A percentile compares a stretch with the other conserved stretches of the same genome.
Evolutionary conservation across 192 early-diverging fungal species (phyloP).

Genomic region (Kappamyces sp.): DNA sequence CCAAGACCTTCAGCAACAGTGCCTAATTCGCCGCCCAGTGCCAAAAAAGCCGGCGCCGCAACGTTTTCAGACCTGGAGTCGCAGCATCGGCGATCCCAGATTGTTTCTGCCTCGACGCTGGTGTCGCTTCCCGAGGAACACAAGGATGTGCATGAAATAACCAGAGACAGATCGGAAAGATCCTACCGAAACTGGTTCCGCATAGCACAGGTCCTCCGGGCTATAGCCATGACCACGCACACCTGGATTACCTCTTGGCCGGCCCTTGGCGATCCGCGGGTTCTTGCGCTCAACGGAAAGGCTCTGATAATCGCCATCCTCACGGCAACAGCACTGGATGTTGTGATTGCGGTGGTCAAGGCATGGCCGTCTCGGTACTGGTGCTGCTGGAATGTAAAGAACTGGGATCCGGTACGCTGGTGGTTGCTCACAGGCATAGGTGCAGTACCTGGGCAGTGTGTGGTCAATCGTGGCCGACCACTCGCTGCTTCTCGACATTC

Average conservation of each 20-base stretch:
- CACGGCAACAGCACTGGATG: not conserved
- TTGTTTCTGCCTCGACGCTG: no score
- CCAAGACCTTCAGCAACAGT: no score
- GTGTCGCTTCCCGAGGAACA: no score
- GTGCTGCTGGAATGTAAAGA: slow-evolving; percentile 11
- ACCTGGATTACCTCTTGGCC: not conserved
- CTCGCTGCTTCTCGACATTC: slow-evolving; percentile 11
- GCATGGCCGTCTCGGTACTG: slow-evolving; percentile 8
- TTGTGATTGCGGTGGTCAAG: not conserved
- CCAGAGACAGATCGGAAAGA: no score
- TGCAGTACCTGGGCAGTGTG: not conserved
- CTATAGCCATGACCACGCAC: not conserved
- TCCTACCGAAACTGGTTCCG: no score
- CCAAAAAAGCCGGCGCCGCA: no score
- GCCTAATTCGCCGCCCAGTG: no score
- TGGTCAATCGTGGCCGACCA: slow-evolving; percentile 20
- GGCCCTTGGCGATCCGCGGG: not conserved
- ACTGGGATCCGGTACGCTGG: slow-evolving; percentile 17
- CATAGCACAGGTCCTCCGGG: slow-evolving; percentile 1
- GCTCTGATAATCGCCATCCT: not conserved
- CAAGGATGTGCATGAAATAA: no score
- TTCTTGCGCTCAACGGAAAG: not conserved
- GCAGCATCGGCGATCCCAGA: no score
- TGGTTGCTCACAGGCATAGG: not conserved
- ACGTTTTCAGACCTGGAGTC: no score